Percentiles rank a stretch among this genome's conserved stretches.
Conservation (phyloP, 495 filamentous ascomycete genomes). For the Aspergillus steynii region DNA sequence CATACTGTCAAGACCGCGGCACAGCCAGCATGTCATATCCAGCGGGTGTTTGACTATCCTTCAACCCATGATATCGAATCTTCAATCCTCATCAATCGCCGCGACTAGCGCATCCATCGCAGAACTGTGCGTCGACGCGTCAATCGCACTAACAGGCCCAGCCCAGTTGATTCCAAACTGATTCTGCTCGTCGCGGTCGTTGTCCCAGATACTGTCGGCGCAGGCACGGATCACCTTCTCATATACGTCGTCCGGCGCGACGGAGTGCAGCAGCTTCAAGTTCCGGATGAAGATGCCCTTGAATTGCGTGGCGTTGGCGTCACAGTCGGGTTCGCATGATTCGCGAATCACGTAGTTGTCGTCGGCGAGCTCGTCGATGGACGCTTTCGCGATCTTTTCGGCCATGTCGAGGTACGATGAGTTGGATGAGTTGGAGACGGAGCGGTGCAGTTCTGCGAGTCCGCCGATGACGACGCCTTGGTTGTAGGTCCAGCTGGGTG, state of each 20-base stretch:
- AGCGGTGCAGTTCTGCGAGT: slow-evolving; percentile 64
- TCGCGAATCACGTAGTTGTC: slow-evolving; percentile 61
- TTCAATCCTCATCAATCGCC: slow-evolving; percentile 44
- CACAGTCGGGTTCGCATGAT: slow-evolving; percentile 63
- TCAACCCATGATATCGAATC: not conserved
- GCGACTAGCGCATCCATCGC: slow-evolving; percentile 71
- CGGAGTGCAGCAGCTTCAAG: slow-evolving; percentile 56
- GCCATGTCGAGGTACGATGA: slow-evolving; percentile 54
- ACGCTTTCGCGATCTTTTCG: slow-evolving; percentile 63
- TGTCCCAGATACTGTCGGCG: slow-evolving; percentile 66
- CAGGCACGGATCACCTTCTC: slow-evolving; percentile 58
- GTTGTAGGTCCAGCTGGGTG: slow-evolving; percentile 68
- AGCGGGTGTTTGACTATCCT: not conserved
- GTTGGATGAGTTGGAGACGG: slow-evolving; percentile 41
- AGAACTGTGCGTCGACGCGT: slow-evolving; percentile 63
- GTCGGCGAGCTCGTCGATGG: slow-evolving; percentile 56
- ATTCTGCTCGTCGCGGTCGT: slow-evolving; percentile 50
- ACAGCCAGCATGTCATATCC: not conserved
- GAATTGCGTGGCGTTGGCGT: slow-evolving; percentile 66
- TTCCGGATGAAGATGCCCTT: slow-evolving; percentile 81
- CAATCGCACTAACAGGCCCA: slow-evolving; percentile 50
- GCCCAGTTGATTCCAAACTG: slow-evolving; percentile 58
- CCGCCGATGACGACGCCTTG: slow-evolving; percentile 77
- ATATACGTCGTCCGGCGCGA: slow-evolving; percentile 50
- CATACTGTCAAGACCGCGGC: not conserved